Evolutionary conservation across 257 asterid genomes (phyloP).

Genomic region (Lycium barbarum): DNA sequence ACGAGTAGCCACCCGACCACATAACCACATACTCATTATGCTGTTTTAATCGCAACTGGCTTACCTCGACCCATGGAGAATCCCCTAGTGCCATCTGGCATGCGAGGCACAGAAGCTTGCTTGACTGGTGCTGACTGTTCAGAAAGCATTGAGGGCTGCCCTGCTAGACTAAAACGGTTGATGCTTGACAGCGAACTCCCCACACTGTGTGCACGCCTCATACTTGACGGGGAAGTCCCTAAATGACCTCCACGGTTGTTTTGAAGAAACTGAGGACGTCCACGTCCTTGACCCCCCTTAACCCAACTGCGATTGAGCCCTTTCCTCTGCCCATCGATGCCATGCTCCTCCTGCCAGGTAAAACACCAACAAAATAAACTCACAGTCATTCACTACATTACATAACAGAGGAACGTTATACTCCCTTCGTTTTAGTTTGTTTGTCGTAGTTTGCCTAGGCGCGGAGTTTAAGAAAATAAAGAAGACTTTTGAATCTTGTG

Average conservation of each 20-base stretch:
- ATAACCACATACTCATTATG: slow-evolving; percentile 30
- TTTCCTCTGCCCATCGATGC: slow-evolving; percentile 51
- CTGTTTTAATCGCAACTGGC: slow-evolving; percentile 53
- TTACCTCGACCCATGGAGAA: slow-evolving; percentile 96
- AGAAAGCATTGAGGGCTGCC: slow-evolving; percentile 19
- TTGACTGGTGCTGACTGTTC: slow-evolving; percentile 52
- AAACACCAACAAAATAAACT: neutral
- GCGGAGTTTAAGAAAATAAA: too few species aligned
- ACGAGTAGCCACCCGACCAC: slow-evolving; percentile 18
- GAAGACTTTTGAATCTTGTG: too few species aligned
- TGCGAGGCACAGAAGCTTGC: slow-evolving; percentile 75
- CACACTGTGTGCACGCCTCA: slow-evolving; percentile 31
- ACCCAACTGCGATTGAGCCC: slow-evolving; percentile 48
- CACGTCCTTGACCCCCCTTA: slow-evolving; percentile 41
- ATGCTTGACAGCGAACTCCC: slow-evolving; percentile 19
- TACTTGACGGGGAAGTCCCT: slow-evolving; percentile 39
- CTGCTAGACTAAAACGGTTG: slow-evolving; percentile 31
- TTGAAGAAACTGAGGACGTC: slow-evolving; percentile 44
- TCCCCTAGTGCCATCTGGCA: slow-evolving; percentile 97
- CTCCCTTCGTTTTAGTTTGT: too few species aligned
- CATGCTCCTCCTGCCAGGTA: slow-evolving; percentile 47
- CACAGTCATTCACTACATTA: neutral
- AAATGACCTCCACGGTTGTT: slow-evolving; percentile 44
- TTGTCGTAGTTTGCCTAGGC: too few species aligned
- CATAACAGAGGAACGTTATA: neutral